Conservation (phyloP, 2,329 filamentous ascomycete species). For the Talaromyces sp. region DNA sequence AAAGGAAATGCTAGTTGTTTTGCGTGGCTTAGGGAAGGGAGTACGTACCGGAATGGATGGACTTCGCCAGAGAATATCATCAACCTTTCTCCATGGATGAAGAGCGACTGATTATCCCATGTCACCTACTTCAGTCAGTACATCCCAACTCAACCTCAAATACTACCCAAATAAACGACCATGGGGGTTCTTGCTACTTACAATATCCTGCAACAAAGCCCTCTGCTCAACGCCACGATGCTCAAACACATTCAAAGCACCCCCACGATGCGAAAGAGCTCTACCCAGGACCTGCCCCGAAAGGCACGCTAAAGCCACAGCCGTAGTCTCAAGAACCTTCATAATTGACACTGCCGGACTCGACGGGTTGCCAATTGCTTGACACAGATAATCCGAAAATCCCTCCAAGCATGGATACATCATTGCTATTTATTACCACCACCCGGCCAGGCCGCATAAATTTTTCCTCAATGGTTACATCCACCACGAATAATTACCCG, state of each 20-base stretch:
- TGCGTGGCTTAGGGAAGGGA: background rate
- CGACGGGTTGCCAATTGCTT: background rate
- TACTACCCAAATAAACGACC: no score
- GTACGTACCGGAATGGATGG: slow-evolving; percentile 61
- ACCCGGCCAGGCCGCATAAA: background rate
- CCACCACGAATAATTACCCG: background rate
- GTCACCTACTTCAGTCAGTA: slow-evolving; percentile 50
- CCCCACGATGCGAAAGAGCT: slow-evolving; percentile 51
- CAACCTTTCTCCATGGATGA: slow-evolving; percentile 66
- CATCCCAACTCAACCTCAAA: background rate
- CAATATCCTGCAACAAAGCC: slow-evolving; percentile 56
- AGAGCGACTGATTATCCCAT: slow-evolving; percentile 71
- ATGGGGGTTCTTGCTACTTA: slow-evolving; percentile 33
- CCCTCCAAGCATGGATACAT: background rate
- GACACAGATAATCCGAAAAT: background rate
- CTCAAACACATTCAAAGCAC: slow-evolving; percentile 48
- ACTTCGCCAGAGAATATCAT: slow-evolving; percentile 73
- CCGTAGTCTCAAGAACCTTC: slow-evolving; percentile 37
- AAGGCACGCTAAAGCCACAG: slow-evolving; percentile 37
- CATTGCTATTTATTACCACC: background rate
- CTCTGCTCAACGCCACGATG: slow-evolving; percentile 44
- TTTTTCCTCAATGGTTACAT: background rate
- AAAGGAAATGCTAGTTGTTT: background rate
- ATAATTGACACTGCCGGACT: slow-evolving; percentile 26
- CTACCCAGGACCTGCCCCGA: slow-evolving; percentile 49